A percentile compares a stretch with the other conserved stretches of the same genome.
These are phyloP conservation scores for Candida pseudocylindracea DNA, from an alignment of 1,139 yeast genomes.

Conservation along the genomic window DNA sequence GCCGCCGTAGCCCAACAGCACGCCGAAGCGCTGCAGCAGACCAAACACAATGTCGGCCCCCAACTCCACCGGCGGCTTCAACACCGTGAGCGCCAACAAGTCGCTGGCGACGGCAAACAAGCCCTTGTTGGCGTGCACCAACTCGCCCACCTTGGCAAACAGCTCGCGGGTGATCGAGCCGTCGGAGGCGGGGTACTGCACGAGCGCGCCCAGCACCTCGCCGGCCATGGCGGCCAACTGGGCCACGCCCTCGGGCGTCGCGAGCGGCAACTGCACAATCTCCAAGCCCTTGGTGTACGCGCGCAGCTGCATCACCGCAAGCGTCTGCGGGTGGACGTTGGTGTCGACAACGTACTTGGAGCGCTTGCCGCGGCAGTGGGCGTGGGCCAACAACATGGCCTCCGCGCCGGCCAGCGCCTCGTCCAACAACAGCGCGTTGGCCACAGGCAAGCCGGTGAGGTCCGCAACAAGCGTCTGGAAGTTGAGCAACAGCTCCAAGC, in stretches of 20 bases:
- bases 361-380: slow-evolving; percentile 46
- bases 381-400: slow-evolving; percentile 76
- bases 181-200: slow-evolving; percentile 80
- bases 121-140: slow-evolving; percentile 52
- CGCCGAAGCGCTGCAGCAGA: slow-evolving; percentile 88
- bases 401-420: slow-evolving; percentile 98
- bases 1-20: slow-evolving; percentile 95
- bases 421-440: slow-evolving; percentile 84
- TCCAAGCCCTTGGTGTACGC: slow-evolving; percentile 57
- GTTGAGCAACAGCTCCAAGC: slow-evolving; percentile 73
- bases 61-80: slow-evolving; percentile 65
- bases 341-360: slow-evolving; percentile 48
- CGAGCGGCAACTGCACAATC: slow-evolving; percentile 33
- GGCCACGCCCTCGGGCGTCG: slow-evolving; percentile 21
- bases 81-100: slow-evolving; percentile 62
- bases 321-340: slow-evolving; percentile 69
- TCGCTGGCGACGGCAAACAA: slow-evolving; percentile 76
- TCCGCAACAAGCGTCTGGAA: slow-evolving; percentile 81
- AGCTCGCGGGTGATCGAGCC: slow-evolving; percentile 34
- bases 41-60: slow-evolving; percentile 93
- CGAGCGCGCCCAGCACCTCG: slow-evolving; percentile 57
- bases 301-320: slow-evolving; percentile 56
- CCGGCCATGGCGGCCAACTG: slow-evolving; percentile 10
- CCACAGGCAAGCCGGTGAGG: slow-evolving; percentile 77
- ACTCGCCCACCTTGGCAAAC: slow-evolving; percentile 32